A percentile compares a stretch with the other conserved stretches of the same genome.
phyloP scores from a whole-genome alignment of 768 basidiomycete species.

The Mycena albidolilacea region DNA sequence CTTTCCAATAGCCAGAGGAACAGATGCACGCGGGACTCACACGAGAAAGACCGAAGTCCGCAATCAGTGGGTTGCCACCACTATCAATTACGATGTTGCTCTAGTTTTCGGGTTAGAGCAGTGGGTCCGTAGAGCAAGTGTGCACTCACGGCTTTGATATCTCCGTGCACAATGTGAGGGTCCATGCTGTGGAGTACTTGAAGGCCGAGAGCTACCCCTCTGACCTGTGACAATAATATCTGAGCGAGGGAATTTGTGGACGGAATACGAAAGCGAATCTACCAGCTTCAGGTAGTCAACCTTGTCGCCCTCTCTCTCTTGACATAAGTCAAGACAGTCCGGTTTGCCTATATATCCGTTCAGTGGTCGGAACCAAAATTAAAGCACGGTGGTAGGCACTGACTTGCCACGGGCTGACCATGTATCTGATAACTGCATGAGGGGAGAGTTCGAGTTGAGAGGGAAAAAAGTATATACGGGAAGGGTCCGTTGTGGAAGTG shows the following conservation, averaged over 20 bases:
- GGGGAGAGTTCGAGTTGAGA: not conserved
- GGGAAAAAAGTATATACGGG: conserved; percentile 54
- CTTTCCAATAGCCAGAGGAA: not conserved
- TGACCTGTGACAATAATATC: conserved; percentile 53
- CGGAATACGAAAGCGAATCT: conserved; percentile 13
- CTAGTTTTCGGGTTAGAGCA: conserved; percentile 45
- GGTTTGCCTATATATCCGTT: conserved; percentile 47
- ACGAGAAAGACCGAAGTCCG: conserved; percentile 72
- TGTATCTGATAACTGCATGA: conserved; percentile 55
- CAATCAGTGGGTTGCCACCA: conserved; percentile 62
- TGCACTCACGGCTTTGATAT: conserved; percentile 63
- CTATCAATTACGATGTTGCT: conserved; percentile 64
- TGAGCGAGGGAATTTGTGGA: not conserved
- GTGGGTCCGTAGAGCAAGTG: not conserved
- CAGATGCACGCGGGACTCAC: conserved; percentile 44
- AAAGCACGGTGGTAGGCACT: not conserved
- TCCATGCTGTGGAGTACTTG: conserved; percentile 64
- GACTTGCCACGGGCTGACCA: conserved; percentile 71
- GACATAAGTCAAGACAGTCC: conserved; percentile 64
- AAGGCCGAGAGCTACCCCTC: conserved; percentile 61
- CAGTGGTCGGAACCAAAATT: not conserved
- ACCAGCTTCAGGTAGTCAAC: conserved; percentile 64
- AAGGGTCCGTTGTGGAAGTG: no score
- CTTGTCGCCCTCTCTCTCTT: conserved; percentile 50
- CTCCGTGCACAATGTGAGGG: conserved; percentile 67